Conservation (phyloP, 257 asterid genomes). For the Striga asiatica region DNA sequence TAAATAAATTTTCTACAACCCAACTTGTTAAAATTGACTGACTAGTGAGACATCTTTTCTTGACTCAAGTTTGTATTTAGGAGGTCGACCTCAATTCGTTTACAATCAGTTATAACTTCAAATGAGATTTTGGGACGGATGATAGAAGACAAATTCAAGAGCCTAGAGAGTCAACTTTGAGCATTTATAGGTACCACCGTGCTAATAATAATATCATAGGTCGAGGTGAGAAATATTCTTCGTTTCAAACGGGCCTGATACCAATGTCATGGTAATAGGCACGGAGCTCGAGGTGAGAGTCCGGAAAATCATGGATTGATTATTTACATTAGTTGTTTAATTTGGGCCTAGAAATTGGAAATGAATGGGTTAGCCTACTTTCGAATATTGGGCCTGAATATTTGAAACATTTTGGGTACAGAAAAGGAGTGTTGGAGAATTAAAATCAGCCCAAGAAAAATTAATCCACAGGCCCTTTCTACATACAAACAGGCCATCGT, state of each 20-base stretch:
- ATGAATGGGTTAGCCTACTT: too few species aligned
- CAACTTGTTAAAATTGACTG: too few species aligned
- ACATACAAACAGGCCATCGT: conserved; percentile 21
- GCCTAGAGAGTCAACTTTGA: conserved; percentile 19
- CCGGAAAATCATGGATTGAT: background rate
- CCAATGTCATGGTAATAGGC: conserved; percentile 33
- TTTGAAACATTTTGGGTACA: conserved; percentile 7
- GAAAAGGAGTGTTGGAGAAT: conserved; percentile 24
- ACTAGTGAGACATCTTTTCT: too few species aligned
- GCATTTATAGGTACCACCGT: conserved; percentile 33
- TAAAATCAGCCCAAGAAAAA: conserved; percentile 22
- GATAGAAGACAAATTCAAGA: conserved; percentile 4
- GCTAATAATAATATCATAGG: conserved; percentile 26
- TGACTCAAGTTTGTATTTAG: background rate
- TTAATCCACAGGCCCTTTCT: conserved; percentile 21
- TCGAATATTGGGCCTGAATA: too few species aligned
- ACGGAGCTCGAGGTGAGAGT: conserved; percentile 39
- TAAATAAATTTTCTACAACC: too few species aligned
- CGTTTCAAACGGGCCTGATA: conserved; percentile 18
- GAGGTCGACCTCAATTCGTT: conserved; percentile 24
- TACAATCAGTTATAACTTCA: conserved; percentile 1
- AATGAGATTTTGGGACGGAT: too few species aligned
- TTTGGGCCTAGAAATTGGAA: too few species aligned
- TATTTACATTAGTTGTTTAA: too few species aligned
- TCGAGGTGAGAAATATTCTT: conserved; percentile 11